Evolutionary conservation across 331 rosid genomes (phyloP).

Genomic region (Telfairia occidentalis): DNA sequence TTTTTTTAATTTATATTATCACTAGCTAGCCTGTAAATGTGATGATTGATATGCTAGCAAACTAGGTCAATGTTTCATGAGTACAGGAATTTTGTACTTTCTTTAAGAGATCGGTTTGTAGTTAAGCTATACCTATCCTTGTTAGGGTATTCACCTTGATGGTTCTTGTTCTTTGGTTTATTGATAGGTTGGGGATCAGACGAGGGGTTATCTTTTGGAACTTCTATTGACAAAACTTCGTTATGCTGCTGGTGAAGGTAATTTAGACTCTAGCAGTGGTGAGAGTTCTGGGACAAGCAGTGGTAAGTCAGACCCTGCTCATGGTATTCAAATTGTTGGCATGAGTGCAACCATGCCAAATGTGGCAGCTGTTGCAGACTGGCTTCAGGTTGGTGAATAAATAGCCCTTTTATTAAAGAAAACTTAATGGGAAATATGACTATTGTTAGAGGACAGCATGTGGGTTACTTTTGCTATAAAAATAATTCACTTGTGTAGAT

Average conservation of each 20-base stretch:
- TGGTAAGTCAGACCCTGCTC: conserved; percentile 74
- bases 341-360: conserved; percentile 99
- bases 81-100: neutral
- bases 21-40: neutral
- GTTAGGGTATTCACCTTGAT: conserved; percentile 9
- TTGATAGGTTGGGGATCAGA: conserved; percentile 87
- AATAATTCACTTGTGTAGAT: neutral
- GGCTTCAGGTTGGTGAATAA: conserved; percentile 75
- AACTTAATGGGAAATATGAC: conserved; percentile 3
- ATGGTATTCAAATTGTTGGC: conserved; percentile 90
- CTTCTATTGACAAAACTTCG: conserved; percentile 95
- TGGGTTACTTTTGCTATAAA: neutral
- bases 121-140: neutral
- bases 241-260: conserved; percentile 95
- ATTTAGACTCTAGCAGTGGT: conserved; percentile 64
- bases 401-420: neutral
- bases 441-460: neutral
- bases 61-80: neutral
- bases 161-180: conserved; percentile 19
- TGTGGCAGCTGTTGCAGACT: conserved; percentile 91
- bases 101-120: neutral
- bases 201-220: conserved; percentile 91
- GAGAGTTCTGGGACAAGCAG: conserved; percentile 89
- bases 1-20: neutral
- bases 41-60: neutral